Conservation (phyloP, 2,329 filamentous ascomycete species). For the Colletotrichum sp. region DNA sequence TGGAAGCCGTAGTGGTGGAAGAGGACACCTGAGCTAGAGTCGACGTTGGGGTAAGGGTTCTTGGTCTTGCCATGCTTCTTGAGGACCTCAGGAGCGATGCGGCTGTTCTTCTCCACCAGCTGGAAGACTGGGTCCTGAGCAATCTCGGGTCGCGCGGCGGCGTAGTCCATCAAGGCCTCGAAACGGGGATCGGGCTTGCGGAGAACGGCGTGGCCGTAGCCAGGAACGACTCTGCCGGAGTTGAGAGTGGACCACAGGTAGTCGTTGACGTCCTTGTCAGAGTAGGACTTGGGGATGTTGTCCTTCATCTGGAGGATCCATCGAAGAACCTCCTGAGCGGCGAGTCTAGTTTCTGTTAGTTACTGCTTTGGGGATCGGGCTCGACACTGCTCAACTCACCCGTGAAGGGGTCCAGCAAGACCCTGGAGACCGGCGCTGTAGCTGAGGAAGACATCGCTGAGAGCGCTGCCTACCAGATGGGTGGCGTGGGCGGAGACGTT, state of each 20-base stretch:
- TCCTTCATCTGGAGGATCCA: constrained; percentile 98
- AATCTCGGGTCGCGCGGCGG: constrained; percentile 82
- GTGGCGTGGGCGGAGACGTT: constrained; percentile 97
- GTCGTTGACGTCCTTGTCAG: constrained; percentile 80
- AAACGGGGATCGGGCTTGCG: constrained; percentile 97
- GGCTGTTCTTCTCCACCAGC: constrained; percentile 91
- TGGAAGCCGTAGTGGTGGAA: constrained; percentile 99
- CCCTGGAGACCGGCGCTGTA: constrained; percentile 96
- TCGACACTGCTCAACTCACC: background rate
- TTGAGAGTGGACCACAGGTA: constrained; percentile 95
- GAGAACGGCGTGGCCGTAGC: constrained; percentile 94
- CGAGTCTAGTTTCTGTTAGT: constrained; percentile 60
- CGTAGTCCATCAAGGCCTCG: constrained; percentile 96
- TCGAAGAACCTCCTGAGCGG: constrained; percentile 94
- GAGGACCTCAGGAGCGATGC: constrained; percentile 88
- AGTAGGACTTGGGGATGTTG: constrained; percentile 77
- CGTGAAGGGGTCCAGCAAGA: constrained; percentile 78
- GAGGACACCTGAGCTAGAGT: constrained; percentile 89
- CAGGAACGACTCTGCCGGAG: constrained; percentile 91
- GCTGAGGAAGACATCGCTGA: constrained; percentile 93
- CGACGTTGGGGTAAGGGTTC: constrained; percentile 97
- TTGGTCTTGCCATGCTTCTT: constrained; percentile 98
- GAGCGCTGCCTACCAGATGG: constrained; percentile 91
- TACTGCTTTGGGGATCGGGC: background rate
- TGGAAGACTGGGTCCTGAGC: constrained; percentile 88